Evolutionary conservation across 352 stramenopile species (phyloP).

Genomic region (Globisporangium spiculum): DNA sequence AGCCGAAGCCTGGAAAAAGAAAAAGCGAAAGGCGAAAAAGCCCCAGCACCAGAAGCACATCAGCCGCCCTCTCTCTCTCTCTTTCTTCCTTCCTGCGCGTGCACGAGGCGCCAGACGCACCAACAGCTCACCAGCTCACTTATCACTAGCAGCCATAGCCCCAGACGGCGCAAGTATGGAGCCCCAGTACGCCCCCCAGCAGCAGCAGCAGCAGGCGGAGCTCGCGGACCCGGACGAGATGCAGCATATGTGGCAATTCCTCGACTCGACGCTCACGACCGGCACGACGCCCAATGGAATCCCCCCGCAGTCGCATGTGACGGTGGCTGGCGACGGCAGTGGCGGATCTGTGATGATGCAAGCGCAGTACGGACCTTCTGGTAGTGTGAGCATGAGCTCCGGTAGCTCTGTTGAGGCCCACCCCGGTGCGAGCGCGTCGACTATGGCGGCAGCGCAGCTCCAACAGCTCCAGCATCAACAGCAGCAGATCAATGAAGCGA

Average conservation of each 20-base stretch:
- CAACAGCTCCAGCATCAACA: conserved; percentile 1
- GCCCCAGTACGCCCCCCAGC: not conserved
- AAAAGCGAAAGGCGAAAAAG: conserved; percentile 6
- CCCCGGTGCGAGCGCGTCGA: not conserved
- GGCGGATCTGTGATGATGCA: conserved; percentile 6
- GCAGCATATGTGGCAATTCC: conserved; percentile 61
- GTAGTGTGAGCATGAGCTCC: conserved; percentile 2
- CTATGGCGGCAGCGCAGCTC: conserved; percentile 13
- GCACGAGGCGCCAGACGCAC: not conserved
- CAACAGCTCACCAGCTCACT: not conserved
- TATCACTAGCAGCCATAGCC: not conserved
- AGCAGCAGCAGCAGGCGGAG: conserved; percentile 8
- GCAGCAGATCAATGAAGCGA: conserved; percentile 22
- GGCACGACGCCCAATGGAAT: conserved; percentile 28
- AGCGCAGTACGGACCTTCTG: conserved; percentile 10
- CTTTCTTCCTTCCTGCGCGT: not conserved
- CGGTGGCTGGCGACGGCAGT: not conserved
- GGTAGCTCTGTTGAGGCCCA: conserved; percentile 5
- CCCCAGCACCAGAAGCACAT: not conserved
- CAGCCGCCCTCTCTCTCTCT: not conserved
- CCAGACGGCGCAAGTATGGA: conserved; percentile 3
- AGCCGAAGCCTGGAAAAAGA: not conserved
- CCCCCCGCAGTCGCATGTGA: conserved; percentile 3
- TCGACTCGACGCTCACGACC: conserved; percentile 53
- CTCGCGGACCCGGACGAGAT: conserved; percentile 39